phyloP scores from a whole-genome alignment of 805 yeast species.

The Starmera amethionina region DNA sequence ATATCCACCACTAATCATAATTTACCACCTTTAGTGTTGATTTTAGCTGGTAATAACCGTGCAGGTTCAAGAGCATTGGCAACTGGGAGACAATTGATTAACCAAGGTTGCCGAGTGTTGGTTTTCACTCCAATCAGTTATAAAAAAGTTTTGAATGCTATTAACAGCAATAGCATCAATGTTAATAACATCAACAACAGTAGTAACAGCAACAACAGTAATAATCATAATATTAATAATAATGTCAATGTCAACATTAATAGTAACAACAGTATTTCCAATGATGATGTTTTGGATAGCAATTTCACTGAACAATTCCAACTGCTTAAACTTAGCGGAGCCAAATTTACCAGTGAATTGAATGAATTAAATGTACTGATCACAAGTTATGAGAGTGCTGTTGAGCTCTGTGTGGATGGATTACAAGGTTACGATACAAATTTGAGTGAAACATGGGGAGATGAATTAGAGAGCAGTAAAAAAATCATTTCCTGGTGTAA shows the following conservation, averaged over 20 bases:
- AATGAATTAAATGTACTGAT: constrained; percentile 27
- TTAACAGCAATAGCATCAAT: too few relatives aligned
- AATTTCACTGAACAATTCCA: constrained; percentile 38
- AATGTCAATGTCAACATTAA: too few relatives aligned
- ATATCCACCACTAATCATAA: constrained; percentile 61
- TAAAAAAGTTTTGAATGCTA: not conserved
- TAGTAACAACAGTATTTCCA: too few relatives aligned
- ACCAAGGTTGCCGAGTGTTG: constrained; percentile 63
- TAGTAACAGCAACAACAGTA: too few relatives aligned
- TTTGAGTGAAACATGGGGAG: constrained; percentile 41
- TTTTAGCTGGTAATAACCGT: constrained; percentile 63
- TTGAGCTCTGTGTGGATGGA: constrained; percentile 75
- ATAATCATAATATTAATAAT: too few relatives aligned
- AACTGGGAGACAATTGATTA: constrained; percentile 68
- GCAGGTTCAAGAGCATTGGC: constrained; percentile 72
- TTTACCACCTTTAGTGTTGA: constrained; percentile 65
- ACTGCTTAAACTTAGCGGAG: constrained; percentile 54
- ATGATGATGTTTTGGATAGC: constrained; percentile 9
- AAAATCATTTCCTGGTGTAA: constrained; percentile 63
- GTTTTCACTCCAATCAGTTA: constrained; percentile 9
- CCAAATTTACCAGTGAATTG: constrained; percentile 40
- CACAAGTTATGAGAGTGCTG: constrained; percentile 53
- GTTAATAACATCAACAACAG: too few relatives aligned
- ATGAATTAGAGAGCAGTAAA: constrained; percentile 28
- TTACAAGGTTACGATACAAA: constrained; percentile 76